Evolutionary conservation across 2,329 filamentous ascomycete species (phyloP).

Genomic region (Alternaria dauci): DNA sequence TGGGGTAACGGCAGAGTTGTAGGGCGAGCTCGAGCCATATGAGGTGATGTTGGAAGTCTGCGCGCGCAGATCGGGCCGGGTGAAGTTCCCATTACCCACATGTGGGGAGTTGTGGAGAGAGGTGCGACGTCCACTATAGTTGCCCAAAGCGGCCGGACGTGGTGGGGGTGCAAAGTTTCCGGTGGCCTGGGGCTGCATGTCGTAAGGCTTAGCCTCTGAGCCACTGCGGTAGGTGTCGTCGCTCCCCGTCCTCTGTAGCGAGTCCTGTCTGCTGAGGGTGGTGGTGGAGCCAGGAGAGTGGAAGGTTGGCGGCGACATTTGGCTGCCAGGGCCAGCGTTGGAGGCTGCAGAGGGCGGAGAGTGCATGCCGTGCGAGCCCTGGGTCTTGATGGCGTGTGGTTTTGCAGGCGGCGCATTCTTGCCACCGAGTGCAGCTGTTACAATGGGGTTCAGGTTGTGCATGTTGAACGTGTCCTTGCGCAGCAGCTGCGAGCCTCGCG

Average conservation of each 20-base stretch:
- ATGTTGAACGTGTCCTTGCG: slow-evolving; percentile 73
- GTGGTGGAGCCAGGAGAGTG: slow-evolving; percentile 45
- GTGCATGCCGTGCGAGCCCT: slow-evolving; percentile 37
- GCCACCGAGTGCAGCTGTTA: slow-evolving; percentile 49
- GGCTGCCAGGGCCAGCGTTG: slow-evolving; percentile 32
- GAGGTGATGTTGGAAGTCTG: slow-evolving; percentile 48
- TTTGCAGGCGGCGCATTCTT: slow-evolving; percentile 40
- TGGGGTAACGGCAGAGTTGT: slow-evolving; percentile 52
- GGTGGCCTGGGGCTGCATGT: slow-evolving; percentile 44
- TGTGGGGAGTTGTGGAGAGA: slow-evolving; percentile 50
- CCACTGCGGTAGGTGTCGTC: slow-evolving; percentile 48
- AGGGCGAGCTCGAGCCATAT: slow-evolving; percentile 48
- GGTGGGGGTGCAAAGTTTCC: slow-evolving; percentile 50
- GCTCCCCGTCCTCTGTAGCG: slow-evolving; percentile 45
- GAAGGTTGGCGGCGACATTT: slow-evolving; percentile 48
- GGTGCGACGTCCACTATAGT: slow-evolving; percentile 40
- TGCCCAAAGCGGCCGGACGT: slow-evolving; percentile 44
- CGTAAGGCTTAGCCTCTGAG: slow-evolving; percentile 46
- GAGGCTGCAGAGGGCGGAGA: slow-evolving; percentile 42
- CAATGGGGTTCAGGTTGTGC: slow-evolving; percentile 58
- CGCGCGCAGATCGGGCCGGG: slow-evolving; percentile 46
- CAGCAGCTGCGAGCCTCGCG: slow-evolving; percentile 76
- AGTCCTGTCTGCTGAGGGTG: slow-evolving; percentile 40
- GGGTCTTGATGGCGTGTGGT: slow-evolving; percentile 22
- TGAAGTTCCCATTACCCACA: slow-evolving; percentile 45